These are phyloP conservation scores for Blastocystis sp. DNA, from an alignment of 352 stramenopile species.

Conservation along the genomic window DNA sequence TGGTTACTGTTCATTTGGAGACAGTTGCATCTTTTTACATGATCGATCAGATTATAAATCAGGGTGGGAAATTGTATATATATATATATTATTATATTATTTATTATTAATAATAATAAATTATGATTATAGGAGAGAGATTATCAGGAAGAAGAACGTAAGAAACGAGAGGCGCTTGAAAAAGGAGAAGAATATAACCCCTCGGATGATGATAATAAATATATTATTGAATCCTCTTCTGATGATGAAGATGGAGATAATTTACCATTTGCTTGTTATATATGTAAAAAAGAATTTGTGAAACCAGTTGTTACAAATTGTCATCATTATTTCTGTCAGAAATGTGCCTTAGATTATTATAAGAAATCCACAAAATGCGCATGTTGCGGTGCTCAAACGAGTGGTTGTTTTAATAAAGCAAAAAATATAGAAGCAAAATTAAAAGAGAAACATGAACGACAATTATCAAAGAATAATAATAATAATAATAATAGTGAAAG, in stretches of 20 bases:
- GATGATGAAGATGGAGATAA: constrained; percentile 47
- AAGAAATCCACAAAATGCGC: constrained; percentile 63
- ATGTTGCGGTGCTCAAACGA: constrained; percentile 76
- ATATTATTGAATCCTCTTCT: constrained; percentile 45
- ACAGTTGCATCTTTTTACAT: constrained; percentile 89
- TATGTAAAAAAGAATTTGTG: constrained; percentile 70
- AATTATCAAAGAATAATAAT: too few relatives aligned
- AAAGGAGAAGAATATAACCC: constrained; percentile 5
- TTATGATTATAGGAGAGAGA: too few relatives aligned
- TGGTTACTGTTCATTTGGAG: constrained; percentile 88
- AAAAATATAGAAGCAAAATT: too few relatives aligned
- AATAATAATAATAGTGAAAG: too few relatives aligned
- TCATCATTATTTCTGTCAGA: constrained; percentile 80
- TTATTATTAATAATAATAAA: constrained; percentile 69
- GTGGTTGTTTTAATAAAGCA: constrained; percentile 67
- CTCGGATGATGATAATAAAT: constrained; percentile 33
- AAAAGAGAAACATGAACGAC: too few relatives aligned
- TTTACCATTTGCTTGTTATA: constrained; percentile 74
- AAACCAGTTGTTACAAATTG: constrained; percentile 78
- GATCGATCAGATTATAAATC: constrained; percentile 86
- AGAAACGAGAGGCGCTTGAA: constrained; percentile 56
- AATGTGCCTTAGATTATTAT: constrained; percentile 64
- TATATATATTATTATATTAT: neutral
- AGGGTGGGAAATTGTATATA: constrained; percentile 70
- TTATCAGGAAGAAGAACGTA: constrained; percentile 63